phyloP scores from a whole-genome alignment of 2,329 filamentous ascomycete genomes.

The Pseudocercospora cruenta region DNA sequence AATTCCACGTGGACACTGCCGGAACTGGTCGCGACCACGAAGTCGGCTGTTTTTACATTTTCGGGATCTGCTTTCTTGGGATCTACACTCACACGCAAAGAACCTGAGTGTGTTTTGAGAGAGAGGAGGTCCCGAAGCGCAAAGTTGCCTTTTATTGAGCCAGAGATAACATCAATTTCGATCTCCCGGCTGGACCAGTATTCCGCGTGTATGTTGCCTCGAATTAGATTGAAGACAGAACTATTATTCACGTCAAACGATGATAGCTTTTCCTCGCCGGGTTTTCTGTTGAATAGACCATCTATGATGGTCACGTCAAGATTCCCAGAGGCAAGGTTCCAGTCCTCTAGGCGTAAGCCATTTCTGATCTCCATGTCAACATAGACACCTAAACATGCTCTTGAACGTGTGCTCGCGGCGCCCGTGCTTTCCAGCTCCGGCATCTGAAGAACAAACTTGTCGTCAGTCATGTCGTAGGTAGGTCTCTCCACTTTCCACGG shows the following conservation, averaged over 20 bases:
- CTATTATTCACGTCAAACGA: slow-evolving; percentile 36
- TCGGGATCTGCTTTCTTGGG: slow-evolving; percentile 41
- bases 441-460: slow-evolving; percentile 26
- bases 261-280: slow-evolving; percentile 28
- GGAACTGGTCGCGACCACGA: slow-evolving; percentile 40
- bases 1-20: slow-evolving; percentile 45
- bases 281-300: slow-evolving; percentile 29
- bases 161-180: slow-evolving; percentile 44
- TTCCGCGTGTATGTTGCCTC: slow-evolving; percentile 39
- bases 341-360: slow-evolving; percentile 38
- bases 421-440: slow-evolving; percentile 21
- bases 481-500: slow-evolving; percentile 39
- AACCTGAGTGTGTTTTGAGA: slow-evolving; percentile 47
- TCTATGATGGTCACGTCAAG: slow-evolving; percentile 44
- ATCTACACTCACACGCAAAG: slow-evolving; percentile 45
- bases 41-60: slow-evolving; percentile 39
- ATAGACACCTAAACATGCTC: slow-evolving; percentile 44
- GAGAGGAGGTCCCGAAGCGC: slow-evolving; percentile 46
- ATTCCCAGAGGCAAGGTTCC: slow-evolving; percentile 42
- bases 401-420: slow-evolving; percentile 7
- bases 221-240: slow-evolving; percentile 40
- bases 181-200: slow-evolving; percentile 44
- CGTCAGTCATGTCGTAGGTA: slow-evolving; percentile 32
- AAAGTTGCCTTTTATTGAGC: slow-evolving; percentile 47
- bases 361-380: slow-evolving; percentile 43